Evolutionary conservation across 139 green algal species (phyloP).

Genomic region (Cymbomonas tetramitiformis): DNA sequence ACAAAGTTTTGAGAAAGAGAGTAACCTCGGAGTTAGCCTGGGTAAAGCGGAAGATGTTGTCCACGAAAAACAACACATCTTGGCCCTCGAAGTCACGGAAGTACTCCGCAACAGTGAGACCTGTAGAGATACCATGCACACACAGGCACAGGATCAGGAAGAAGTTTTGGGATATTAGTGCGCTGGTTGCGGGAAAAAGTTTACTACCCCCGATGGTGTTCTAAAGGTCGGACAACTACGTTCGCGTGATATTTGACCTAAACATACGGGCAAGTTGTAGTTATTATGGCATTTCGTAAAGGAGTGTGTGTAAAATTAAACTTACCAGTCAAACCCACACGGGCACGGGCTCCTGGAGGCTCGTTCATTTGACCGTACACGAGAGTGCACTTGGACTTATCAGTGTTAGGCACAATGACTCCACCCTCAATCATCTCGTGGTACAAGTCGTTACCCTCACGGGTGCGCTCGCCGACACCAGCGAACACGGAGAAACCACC

Average conservation of each 20-base stretch:
- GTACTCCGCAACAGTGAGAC: constrained; percentile 94
- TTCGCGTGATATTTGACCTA: no score
- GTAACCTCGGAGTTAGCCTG: constrained; percentile 46
- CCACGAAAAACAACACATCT: constrained; percentile 98
- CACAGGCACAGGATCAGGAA: no score
- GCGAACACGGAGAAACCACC: constrained; percentile 99
- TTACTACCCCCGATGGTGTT: no score
- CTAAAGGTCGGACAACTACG: no score
- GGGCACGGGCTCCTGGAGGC: constrained; percentile 88
- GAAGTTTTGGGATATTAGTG: no score
- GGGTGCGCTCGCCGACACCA: constrained; percentile 93
- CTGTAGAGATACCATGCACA: no score
- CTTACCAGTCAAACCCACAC: constrained; percentile 91
- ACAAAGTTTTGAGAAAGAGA: no score
- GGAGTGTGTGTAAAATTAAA: no score
- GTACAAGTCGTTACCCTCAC: constrained; percentile 98
- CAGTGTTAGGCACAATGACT: constrained; percentile 85
- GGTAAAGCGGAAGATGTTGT: constrained; percentile 99
- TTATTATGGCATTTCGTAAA: no score
- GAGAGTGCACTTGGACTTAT: constrained; percentile 91
- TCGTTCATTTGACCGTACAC: constrained; percentile 99
- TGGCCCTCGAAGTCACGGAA: constrained; percentile 98
- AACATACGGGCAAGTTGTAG: no score
- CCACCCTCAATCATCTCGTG: constrained; percentile 97
- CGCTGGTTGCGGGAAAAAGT: no score